Evolutionary conservation across 1,284 basidiomycete genomes (phyloP).

Genomic region (Pseudozyma tsukubaensis): DNA sequence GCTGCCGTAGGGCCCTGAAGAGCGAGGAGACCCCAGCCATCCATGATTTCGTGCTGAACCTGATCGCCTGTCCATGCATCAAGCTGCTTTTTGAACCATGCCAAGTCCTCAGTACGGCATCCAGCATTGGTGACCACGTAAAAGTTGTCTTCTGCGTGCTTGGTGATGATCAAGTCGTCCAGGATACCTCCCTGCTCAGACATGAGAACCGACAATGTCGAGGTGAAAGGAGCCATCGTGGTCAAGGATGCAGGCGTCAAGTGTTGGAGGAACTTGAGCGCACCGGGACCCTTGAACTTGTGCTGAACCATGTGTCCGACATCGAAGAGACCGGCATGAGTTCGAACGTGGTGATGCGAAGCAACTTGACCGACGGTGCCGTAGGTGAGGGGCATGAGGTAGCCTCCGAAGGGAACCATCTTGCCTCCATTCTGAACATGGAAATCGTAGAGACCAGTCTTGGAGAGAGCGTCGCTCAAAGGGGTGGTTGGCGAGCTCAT

Average conservation of each 20-base stretch:
- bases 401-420: constrained; percentile 97
- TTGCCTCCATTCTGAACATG: constrained; percentile 87
- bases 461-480: constrained; percentile 30
- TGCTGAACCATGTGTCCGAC: constrained; percentile 90
- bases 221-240: constrained; percentile 77
- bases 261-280: constrained; percentile 81
- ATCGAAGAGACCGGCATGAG: constrained; percentile 88
- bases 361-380: constrained; percentile 75
- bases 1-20: constrained; percentile 90
- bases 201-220: constrained; percentile 84
- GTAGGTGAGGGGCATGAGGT: constrained; percentile 91
- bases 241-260: constrained; percentile 75
- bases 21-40: constrained; percentile 88
- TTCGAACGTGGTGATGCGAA: constrained; percentile 90
- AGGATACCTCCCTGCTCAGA: constrained; percentile 92
- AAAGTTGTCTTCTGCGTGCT: constrained; percentile 73
- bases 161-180: constrained; percentile 79
- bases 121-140: constrained; percentile 98
- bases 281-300: constrained; percentile 68
- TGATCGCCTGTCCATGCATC: constrained; percentile 70
- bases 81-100: constrained; percentile 80
- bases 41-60: constrained; percentile 84
- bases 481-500: constrained; percentile 30
- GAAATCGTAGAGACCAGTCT: constrained; percentile 89
- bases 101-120: constrained; percentile 81